Conservation (phyloP, 2,329 filamentous ascomycete genomes). For the Tolypocladium capitatum region DNA sequence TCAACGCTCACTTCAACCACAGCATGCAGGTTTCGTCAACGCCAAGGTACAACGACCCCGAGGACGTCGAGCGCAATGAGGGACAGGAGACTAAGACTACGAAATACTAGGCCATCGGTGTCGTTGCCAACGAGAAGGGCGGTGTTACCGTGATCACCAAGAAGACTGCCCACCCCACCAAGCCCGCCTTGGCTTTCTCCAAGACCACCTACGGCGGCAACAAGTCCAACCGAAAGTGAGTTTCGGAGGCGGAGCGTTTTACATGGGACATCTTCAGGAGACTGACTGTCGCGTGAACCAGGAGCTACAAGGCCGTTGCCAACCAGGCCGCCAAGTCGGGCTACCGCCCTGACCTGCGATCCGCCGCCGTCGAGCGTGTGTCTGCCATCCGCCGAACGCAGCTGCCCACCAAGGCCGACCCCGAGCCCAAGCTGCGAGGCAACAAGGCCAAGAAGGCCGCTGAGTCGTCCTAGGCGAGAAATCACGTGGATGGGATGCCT, state of each 20-base stretch:
- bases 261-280: not conserved
- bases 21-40: slow-evolving; percentile 91
- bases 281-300: slow-evolving; percentile 23
- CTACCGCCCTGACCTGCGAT: slow-evolving; percentile 72
- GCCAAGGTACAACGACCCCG: slow-evolving; percentile 54
- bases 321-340: slow-evolving; percentile 67
- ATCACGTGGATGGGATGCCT: not conserved
- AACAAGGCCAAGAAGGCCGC: slow-evolving; percentile 65
- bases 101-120: slow-evolving; percentile 58
- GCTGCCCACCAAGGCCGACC: slow-evolving; percentile 61
- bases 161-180: slow-evolving; percentile 58
- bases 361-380: slow-evolving; percentile 71
- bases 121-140: slow-evolving; percentile 63
- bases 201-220: slow-evolving; percentile 56
- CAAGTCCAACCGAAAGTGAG: slow-evolving; percentile 60
- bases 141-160: slow-evolving; percentile 74
- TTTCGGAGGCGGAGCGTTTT: slow-evolving; percentile 1
- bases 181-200: slow-evolving; percentile 55
- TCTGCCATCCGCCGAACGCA: slow-evolving; percentile 73
- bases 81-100: slow-evolving; percentile 7
- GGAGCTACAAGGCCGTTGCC: slow-evolving; percentile 83
- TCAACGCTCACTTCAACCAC: slow-evolving; percentile 21
- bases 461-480: slow-evolving; percentile 16
- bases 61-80: not conserved
- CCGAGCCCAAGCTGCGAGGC: slow-evolving; percentile 65